phyloP scores from a whole-genome alignment of 2,329 filamentous ascomycete genomes.

The Phaeosphaeria sp. region DNA sequence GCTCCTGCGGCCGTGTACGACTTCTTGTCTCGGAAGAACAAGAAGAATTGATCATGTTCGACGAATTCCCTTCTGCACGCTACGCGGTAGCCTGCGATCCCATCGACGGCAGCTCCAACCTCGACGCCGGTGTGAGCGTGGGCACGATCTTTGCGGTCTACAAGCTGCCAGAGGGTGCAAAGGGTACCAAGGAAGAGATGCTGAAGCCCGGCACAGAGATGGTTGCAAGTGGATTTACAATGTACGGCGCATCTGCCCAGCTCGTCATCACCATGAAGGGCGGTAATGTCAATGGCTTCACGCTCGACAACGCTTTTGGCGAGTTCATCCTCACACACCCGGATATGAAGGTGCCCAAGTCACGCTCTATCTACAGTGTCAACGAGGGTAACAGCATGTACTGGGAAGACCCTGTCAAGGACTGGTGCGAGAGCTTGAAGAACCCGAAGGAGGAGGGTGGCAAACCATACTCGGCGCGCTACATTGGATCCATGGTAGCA shows the following conservation, averaged over 20 bases:
- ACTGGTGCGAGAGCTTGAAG: constrained; percentile 91
- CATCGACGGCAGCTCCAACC: constrained; percentile 96
- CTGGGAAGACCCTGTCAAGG: constrained; percentile 87
- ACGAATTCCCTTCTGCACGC: constrained; percentile 73
- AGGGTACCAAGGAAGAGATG: constrained; percentile 81
- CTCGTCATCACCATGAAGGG: constrained; percentile 97
- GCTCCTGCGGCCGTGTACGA: constrained; percentile 86
- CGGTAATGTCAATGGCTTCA: constrained; percentile 94
- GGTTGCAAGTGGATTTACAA: constrained; percentile 96
- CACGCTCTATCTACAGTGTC: constrained; percentile 90
- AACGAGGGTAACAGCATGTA: constrained; percentile 98
- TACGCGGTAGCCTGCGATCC: constrained; percentile 98
- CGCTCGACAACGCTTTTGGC: constrained; percentile 92
- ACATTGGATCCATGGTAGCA: constrained; percentile 98
- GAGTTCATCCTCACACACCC: constrained; percentile 99
- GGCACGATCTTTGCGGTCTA: constrained; percentile 97
- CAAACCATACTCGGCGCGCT: constrained; percentile 93
- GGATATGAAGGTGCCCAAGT: constrained; percentile 84
- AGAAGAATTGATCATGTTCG: constrained; percentile 88
- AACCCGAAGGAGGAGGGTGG: constrained; percentile 70
- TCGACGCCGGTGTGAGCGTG: constrained; percentile 96
- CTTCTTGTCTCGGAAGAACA: constrained; percentile 98
- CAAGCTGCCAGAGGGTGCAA: constrained; percentile 79
- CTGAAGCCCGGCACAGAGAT: constrained; percentile 89
- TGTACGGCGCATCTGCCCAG: constrained; percentile 98